These are phyloP conservation scores for Smittium culicis DNA, from an alignment of 371 early-diverging fungal genomes.

Conservation along the genomic window DNA sequence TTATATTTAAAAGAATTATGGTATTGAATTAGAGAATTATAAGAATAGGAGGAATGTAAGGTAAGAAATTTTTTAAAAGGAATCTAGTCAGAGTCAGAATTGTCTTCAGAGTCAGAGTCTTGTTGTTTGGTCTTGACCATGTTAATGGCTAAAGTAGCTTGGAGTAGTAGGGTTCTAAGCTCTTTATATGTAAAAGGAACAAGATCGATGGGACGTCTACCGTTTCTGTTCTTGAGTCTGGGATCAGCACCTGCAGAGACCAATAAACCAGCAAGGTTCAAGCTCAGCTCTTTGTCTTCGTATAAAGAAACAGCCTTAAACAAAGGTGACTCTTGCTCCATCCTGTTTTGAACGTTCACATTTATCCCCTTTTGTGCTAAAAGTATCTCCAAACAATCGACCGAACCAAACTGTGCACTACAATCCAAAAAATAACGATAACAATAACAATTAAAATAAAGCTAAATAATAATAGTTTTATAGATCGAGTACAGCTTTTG, in stretches of 20 bases:
- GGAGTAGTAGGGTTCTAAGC: constrained; percentile 1
- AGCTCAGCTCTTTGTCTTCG: not conserved
- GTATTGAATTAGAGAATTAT: not conserved
- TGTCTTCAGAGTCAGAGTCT: not conserved
- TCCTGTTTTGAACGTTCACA: constrained; percentile 8
- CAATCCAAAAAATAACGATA: too few relatives aligned
- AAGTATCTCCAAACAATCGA: not conserved
- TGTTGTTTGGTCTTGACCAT: not conserved
- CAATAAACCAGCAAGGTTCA: constrained; percentile 1
- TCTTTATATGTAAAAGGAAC: constrained; percentile 5
- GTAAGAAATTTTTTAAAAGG: not conserved
- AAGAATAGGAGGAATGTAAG: not conserved
- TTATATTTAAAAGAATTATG: too few relatives aligned
- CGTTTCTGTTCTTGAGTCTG: constrained; percentile 3
- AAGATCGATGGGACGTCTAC: not conserved
- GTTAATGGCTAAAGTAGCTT: constrained; percentile 7
- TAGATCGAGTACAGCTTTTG: too few relatives aligned
- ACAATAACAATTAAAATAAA: too few relatives aligned
- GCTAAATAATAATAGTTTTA: too few relatives aligned
- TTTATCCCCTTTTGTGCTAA: not conserved
- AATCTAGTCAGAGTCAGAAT: not conserved
- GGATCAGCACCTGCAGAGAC: constrained; percentile 4
- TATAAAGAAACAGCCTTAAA: not conserved
- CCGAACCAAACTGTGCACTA: not conserved
- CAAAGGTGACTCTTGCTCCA: constrained; percentile 6